phyloP scores from a whole-genome alignment of 805 yeast species.

The Komagataella pastoris region DNA sequence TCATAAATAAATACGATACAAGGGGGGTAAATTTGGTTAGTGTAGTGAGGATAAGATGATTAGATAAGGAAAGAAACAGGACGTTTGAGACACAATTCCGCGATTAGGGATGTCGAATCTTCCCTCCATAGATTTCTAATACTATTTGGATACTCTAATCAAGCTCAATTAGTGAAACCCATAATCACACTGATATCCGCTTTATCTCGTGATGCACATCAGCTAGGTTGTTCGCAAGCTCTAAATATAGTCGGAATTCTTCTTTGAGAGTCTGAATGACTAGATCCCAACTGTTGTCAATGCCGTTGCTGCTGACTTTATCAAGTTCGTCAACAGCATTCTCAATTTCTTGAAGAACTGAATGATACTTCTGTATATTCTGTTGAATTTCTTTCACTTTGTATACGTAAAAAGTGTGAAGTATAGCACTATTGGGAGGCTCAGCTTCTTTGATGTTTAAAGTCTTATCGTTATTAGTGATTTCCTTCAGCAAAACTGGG shows the following conservation, averaged over 20 bases:
- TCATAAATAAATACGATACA: neutral
- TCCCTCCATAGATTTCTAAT: neutral
- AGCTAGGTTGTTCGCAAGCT: conserved; percentile 61
- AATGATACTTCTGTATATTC: conserved; percentile 35
- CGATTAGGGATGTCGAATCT: neutral
- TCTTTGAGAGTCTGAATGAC: conserved; percentile 50
- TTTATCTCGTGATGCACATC: conserved; percentile 47
- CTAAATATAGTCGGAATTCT: conserved; percentile 62
- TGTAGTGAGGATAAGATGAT: neutral
- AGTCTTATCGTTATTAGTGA: conserved; percentile 15
- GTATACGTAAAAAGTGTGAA: conserved; percentile 35
- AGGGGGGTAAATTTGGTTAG: neutral
- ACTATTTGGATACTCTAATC: neutral
- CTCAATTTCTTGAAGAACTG: conserved; percentile 41
- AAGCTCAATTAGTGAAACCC: neutral
- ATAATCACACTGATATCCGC: conserved; percentile 4
- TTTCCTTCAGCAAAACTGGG: conserved; percentile 14
- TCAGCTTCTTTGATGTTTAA: conserved; percentile 36
- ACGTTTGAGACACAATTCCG: neutral
- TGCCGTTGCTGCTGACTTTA: conserved; percentile 28
- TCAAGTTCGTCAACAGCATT: conserved; percentile 50
- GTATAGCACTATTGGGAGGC: conserved; percentile 37
- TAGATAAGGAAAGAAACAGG: neutral
- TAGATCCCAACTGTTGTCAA: conserved; percentile 26
- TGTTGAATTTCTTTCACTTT: conserved; percentile 25